Conservation (phyloP, 2,329 filamentous ascomycete genomes). For the Aspergillus sp. region DNA sequence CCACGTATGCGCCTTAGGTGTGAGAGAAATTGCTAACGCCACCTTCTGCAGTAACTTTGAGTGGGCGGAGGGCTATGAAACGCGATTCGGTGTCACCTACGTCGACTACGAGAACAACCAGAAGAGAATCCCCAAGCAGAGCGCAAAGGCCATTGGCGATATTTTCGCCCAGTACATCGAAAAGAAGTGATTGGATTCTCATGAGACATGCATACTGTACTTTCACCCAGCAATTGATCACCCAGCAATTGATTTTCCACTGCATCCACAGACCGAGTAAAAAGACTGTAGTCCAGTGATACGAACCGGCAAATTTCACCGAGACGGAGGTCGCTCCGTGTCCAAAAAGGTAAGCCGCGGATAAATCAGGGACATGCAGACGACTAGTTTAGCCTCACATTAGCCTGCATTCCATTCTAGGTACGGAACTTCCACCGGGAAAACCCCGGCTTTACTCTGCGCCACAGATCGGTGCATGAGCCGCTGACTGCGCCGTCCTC, state of each 20-base stretch:
- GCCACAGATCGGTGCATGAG: too few species aligned
- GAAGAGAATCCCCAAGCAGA: conserved; percentile 81
- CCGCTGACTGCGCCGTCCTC: too few species aligned
- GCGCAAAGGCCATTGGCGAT: conserved; percentile 67
- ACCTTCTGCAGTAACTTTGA: conserved; percentile 69
- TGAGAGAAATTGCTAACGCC: conserved; percentile 8
- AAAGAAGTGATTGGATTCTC: conserved; percentile 47
- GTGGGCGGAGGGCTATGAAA: conserved; percentile 89
- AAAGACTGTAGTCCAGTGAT: too few species aligned
- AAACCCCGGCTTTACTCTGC: too few species aligned
- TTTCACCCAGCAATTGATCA: neutral
- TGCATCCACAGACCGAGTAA: too few species aligned
- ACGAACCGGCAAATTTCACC: too few species aligned
- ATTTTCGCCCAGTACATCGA: conserved; percentile 71
- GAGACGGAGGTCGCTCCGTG: neutral
- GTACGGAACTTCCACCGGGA: too few species aligned
- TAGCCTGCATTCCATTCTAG: too few species aligned
- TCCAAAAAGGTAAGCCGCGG: neutral
- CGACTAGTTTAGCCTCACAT: too few species aligned
- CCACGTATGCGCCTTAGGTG: neutral
- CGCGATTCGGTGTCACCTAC: conserved; percentile 78
- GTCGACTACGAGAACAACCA: conserved; percentile 80
- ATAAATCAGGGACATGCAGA: neutral
- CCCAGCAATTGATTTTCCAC: neutral
- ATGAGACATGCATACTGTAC: conserved; percentile 1